Conservation (phyloP, 176 grass and related monocot species). For the Tillandsia leiboldiana region DNA sequence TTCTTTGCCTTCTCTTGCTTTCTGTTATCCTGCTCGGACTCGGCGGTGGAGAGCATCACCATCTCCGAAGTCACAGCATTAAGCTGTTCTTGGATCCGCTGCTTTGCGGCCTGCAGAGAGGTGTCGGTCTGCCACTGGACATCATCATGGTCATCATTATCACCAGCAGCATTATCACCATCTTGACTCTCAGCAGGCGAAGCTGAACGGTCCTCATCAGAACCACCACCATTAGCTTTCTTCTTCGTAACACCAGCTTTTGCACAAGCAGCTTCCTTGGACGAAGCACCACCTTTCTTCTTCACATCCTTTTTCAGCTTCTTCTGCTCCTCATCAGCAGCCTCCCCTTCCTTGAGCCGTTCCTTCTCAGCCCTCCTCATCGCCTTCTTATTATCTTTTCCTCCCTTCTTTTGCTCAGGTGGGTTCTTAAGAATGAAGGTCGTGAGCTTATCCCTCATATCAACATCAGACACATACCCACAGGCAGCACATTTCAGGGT, state of each 20-base stretch:
- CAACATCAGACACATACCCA: slow-evolving; percentile 72
- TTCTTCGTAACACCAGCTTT: slow-evolving; percentile 27
- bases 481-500: slow-evolving; percentile 84
- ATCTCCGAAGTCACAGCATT: slow-evolving; percentile 77
- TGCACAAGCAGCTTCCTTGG: slow-evolving; percentile 19
- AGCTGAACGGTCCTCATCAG: slow-evolving; percentile 64
- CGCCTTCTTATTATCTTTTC: slow-evolving; percentile 57
- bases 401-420: slow-evolving; percentile 65
- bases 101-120: slow-evolving; percentile 52
- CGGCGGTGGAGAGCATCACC: slow-evolving; percentile 58
- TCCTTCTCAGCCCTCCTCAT: slow-evolving; percentile 90
- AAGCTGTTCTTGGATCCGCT: slow-evolving; percentile 71
- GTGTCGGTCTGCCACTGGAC: slow-evolving; percentile 85
- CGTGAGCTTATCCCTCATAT: slow-evolving; percentile 70
- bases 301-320: slow-evolving; percentile 69
- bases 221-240: slow-evolving; percentile 18
- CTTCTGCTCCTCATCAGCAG: slow-evolving; percentile 80
- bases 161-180: slow-evolving; percentile 27
- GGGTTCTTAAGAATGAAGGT: slow-evolving; percentile 65
- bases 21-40: slow-evolving; percentile 28
- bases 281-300: slow-evolving; percentile 35
- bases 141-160: slow-evolving; percentile 42
- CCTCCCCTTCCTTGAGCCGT: slow-evolving; percentile 61
- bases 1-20: slow-evolving; percentile 18
- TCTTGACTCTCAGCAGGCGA: slow-evolving; percentile 36